These are phyloP conservation scores for Anisogramma anomala DNA, from an alignment of 2,329 filamentous ascomycete species.

Conservation along the genomic window DNA sequence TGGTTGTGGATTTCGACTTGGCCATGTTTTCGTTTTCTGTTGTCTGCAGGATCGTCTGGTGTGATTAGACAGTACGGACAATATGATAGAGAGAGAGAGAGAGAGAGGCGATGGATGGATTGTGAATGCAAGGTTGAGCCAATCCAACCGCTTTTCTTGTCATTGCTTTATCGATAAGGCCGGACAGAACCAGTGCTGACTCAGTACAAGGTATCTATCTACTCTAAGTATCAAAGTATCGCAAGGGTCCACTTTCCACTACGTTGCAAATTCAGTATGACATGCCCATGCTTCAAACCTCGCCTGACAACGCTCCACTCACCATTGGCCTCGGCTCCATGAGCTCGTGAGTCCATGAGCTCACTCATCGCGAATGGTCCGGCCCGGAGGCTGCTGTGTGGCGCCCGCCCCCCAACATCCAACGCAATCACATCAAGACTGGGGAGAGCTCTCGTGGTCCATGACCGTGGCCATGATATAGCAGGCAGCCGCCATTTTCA, in stretches of 20 bases:
- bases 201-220: too few relatives aligned
- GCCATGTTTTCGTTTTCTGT: too few relatives aligned
- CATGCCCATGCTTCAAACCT: not conserved
- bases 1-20: conserved; percentile 6
- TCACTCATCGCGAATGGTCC: conserved; percentile 7
- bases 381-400: conserved; percentile 6
- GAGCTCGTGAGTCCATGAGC: conserved; percentile 9
- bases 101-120: too few relatives aligned
- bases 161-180: not conserved
- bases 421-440: too few relatives aligned
- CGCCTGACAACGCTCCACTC: too few relatives aligned
- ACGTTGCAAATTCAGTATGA: not conserved
- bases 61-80: too few relatives aligned
- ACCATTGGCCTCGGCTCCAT: too few relatives aligned
- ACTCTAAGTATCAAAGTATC: not conserved
- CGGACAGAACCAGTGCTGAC: not conserved
- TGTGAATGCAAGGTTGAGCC: too few relatives aligned
- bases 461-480: too few relatives aligned
- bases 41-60: not conserved
- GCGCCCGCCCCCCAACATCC: not conserved
- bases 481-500: not conserved
- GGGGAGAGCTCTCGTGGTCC: too few relatives aligned
- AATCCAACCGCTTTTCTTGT: too few relatives aligned
- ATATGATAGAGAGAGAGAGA: too few relatives aligned
- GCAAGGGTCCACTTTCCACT: not conserved